Evolutionary conservation across 768 basidiomycete species (phyloP).

Genomic region (Favolaschia claudopus): DNA sequence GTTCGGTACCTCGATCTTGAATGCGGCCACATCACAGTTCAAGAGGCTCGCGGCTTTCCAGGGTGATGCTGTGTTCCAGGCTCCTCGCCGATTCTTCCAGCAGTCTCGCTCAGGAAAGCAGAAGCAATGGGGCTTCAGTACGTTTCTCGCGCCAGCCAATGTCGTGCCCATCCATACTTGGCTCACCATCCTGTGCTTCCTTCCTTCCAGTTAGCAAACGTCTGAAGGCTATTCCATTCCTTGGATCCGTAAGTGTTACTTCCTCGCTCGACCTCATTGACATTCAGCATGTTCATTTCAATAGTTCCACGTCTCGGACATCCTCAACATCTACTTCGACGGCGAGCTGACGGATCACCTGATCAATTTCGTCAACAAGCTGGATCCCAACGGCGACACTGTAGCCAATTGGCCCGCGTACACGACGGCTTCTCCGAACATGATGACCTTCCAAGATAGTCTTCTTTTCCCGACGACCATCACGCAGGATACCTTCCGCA

Average conservation of each 20-base stretch:
- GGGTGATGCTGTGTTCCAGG: constrained; percentile 58
- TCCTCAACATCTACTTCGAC: constrained; percentile 48
- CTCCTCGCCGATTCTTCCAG: constrained; percentile 59
- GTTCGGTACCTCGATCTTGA: constrained; percentile 50
- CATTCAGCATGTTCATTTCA: background rate
- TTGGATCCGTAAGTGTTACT: constrained; percentile 50
- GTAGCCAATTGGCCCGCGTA: constrained; percentile 56
- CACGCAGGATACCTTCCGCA: constrained; percentile 53
- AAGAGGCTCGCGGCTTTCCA: constrained; percentile 59
- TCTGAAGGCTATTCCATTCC: constrained; percentile 46
- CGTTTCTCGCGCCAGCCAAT: constrained; percentile 8
- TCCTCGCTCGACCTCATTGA: background rate
- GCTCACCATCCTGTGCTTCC: background rate
- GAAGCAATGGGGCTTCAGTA: constrained; percentile 45
- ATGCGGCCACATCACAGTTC: constrained; percentile 54
- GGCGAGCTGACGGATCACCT: constrained; percentile 56
- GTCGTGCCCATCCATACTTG: background rate
- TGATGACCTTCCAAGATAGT: constrained; percentile 51
- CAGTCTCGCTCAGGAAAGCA: constrained; percentile 47
- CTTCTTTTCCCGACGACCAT: constrained; percentile 40
- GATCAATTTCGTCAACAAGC: constrained; percentile 49
- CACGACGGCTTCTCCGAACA: constrained; percentile 37
- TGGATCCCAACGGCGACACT: constrained; percentile 51
- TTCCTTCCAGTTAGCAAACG: constrained; percentile 50
- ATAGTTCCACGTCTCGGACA: constrained; percentile 53